Evolutionary conservation across 176 grass and related monocot genomes (phyloP), one percentile per base, ranked within the genome.

Genomic region (Microstegium vimineum): DNA sequence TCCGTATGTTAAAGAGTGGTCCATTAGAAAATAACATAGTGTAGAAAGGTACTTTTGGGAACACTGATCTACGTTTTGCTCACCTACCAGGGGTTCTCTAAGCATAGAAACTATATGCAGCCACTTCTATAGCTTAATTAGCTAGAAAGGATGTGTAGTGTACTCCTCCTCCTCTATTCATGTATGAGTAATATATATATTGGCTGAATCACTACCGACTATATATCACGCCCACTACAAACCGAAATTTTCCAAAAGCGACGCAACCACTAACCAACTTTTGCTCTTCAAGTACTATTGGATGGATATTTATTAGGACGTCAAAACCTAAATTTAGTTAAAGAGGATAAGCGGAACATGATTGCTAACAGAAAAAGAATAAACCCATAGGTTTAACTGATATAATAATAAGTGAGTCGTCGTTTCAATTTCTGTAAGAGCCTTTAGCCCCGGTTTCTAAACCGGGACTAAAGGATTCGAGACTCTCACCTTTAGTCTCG

Each of bases 21-120:
- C 62, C 72, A 76, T 43, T 14, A 42, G 15, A 56, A 4, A 68
- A 57, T 22, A 69, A 68, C 43, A 42, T 17, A 42, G 9, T 31
- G 16, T 17, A 10, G 10, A 63, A 84, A 56, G 72, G 62, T 40
- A 31, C 72, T 75, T 84, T 84, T 33, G 27, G 46, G 81, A 47
- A 23, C 61, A 74, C 42, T 65, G 23, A 52, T 38, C 1, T 76
- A 67, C 22, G 34, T 10, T 11, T 56, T 75, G 22, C 20, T 68
- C 20, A 74, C 59, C 26, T 51, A 64, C 30, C 22, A 6, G 31
- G 4, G n/a, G 34, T 75, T 52, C n/a, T n/a, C n/a, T n/a, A n/a
- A n/a, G n/a, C n/a, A n/a, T n/a, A n/a, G n/a, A n/a, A n/a, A n/a
- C n/a, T n/a, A n/a, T n/a, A n/a, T n/a, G n/a, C n/a, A n/a, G n/a